Base-by-base conservation (phyloP, 164 flowering plant genomes). In the Umbellularia californica region DNA sequence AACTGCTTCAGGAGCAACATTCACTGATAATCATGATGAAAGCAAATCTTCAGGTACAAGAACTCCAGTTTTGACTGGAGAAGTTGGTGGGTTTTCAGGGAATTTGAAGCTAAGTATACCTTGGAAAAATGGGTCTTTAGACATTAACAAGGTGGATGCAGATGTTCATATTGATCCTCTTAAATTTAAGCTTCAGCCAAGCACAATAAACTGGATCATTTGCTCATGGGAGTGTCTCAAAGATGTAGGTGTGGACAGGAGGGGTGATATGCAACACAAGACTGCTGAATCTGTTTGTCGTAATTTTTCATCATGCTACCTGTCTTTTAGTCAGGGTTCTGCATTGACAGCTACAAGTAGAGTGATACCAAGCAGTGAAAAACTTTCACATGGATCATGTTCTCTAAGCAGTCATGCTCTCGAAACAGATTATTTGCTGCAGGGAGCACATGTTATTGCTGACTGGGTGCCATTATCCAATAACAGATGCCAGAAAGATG, bases 41-140 rank as follows among this genome's bases (percentile, higher is more conserved):
- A 47, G 68, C 69, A 74, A 69, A 72, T 71, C 85, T 51, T 74
- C 84, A 52, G 79, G 79, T 79, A 74, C 72, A 47, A 76, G 83
- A 6, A 80, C 82, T 74, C 86, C 91, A 50, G 78, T 96, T 71
- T 72, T 91, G 78, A 82, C 85, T 23, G 95, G 98, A 69, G 85
- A 83, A 80, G 76, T 69, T 79, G 93, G 89, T 81, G 97, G 99
- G 50, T 85, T 96, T 77, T 89, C 94, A 25, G 99, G 98, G 58
- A 88, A 79, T 70, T 30, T 94, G 52, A 88, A 84, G 73, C 75
- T 94, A 72, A 88, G 90, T 80, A 90, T 96, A 66, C 98, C 99
- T 70, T 96, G 98, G 97, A 88, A 85, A 72, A 86, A 92, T 88
- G 98, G 98, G 72, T 88, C 94, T 35, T 84, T 96, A 74, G 97